Percentiles rank a stretch among this genome's conserved stretches.
Evolutionary conservation across 2,329 filamentous ascomycete genomes (phyloP).

Genomic region (Diaporthe sp.): DNA sequence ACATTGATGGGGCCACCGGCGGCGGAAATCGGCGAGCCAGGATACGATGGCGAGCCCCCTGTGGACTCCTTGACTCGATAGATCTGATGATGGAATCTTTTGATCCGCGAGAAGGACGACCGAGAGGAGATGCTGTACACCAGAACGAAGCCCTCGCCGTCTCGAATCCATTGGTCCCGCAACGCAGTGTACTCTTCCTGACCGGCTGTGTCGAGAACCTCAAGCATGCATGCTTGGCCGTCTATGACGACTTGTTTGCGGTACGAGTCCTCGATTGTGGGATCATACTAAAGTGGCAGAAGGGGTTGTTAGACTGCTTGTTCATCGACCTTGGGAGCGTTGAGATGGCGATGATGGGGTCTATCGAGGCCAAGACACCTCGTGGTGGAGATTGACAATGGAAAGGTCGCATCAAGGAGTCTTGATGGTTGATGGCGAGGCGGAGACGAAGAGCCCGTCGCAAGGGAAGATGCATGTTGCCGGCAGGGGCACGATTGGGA

Average conservation of each 20-base stretch:
- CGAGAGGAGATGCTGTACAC: constrained; percentile 99
- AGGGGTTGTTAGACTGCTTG: constrained; percentile 21
- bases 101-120: constrained; percentile 94
- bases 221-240: constrained; percentile 94
- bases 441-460: background rate
- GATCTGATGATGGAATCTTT: constrained; percentile 96
- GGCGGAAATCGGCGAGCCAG: constrained; percentile 78
- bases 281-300: constrained; percentile 75
- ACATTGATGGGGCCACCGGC: constrained; percentile 76
- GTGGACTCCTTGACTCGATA: constrained; percentile 96
- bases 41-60: constrained; percentile 81
- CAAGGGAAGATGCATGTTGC: constrained; percentile 8
- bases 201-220: constrained; percentile 96
- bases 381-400: background rate
- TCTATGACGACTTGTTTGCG: constrained; percentile 95
- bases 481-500: constrained; percentile 9
- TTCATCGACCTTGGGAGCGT: background rate
- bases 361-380: background rate
- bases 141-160: constrained; percentile 96
- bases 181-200: constrained; percentile 99
- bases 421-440: background rate
- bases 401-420: constrained; percentile 13
- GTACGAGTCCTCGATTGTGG: constrained; percentile 90
- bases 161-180: constrained; percentile 97
- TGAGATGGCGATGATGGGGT: background rate